phyloP scores from a whole-genome alignment of 2,329 filamentous ascomycete species.

The Fusarium tanahbumbuense region DNA sequence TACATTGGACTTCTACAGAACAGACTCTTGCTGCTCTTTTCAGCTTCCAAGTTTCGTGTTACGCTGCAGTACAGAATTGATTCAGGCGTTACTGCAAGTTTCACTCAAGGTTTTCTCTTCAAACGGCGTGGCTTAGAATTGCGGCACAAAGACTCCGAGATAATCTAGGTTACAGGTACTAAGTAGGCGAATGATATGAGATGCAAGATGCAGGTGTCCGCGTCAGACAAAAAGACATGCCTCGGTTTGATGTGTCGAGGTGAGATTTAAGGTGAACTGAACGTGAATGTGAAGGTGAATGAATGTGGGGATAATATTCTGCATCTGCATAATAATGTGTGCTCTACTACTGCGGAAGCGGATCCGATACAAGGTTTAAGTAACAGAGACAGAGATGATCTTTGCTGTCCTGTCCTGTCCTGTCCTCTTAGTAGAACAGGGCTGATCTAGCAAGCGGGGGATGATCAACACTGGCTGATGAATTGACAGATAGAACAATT shows the following conservation, averaged over 20 bases:
- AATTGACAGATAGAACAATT: neutral
- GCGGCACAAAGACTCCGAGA: neutral
- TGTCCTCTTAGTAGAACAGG: neutral
- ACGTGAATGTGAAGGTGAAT: neutral
- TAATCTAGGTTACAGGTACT: neutral
- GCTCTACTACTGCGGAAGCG: neutral
- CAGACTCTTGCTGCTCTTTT: neutral
- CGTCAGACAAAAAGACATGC: neutral
- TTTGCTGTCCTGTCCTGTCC: neutral
- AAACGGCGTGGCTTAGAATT: neutral
- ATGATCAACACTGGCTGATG: neutral
- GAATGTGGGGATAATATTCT: neutral
- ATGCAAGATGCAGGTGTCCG: neutral
- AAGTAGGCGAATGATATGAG: neutral
- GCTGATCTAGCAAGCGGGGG: constrained; percentile 12
- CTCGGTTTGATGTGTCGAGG: neutral
- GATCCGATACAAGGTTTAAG: neutral
- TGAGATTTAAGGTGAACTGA: neutral
- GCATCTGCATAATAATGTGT: neutral
- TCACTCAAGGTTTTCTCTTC: neutral
- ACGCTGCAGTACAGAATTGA: neutral
- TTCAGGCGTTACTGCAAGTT: neutral
- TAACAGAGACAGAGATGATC: constrained; percentile 3
- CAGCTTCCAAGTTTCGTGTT: neutral
- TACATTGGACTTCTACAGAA: neutral